Conservation (phyloP, 2,329 filamentous ascomycete species). For the Colletotrichum endophyticum region DNA sequence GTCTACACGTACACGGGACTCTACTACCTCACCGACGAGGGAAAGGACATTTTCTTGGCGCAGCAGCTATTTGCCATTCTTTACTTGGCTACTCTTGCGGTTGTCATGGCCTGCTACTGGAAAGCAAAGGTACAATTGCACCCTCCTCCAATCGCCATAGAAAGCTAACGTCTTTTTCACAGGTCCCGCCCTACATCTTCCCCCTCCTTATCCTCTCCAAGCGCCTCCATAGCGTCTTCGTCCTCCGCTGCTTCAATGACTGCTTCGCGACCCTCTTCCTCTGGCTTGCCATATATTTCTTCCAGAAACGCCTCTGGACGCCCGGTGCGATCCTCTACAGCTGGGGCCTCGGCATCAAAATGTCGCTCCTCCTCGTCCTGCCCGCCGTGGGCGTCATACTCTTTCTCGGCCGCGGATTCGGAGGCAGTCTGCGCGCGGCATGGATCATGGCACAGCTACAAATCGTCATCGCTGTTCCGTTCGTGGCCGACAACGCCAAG, state of each 20-base stretch:
- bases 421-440: slow-evolving; percentile 69
- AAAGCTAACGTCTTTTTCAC: slow-evolving; percentile 1
- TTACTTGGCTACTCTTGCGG: slow-evolving; percentile 75
- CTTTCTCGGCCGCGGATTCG: slow-evolving; percentile 74
- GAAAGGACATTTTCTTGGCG: slow-evolving; percentile 77
- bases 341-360: slow-evolving; percentile 88
- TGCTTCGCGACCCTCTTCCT: slow-evolving; percentile 85
- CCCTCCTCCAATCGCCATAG: not conserved
- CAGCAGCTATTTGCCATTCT: slow-evolving; percentile 83
- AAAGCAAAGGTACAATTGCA: slow-evolving; percentile 63
- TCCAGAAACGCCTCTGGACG: slow-evolving; percentile 78
- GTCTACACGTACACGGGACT: slow-evolving; percentile 88
- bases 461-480: slow-evolving; percentile 69
- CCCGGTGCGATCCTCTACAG: slow-evolving; percentile 76
- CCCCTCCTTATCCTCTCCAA: slow-evolving; percentile 88
- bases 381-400: slow-evolving; percentile 81
- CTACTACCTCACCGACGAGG: slow-evolving; percentile 78
- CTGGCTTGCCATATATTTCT: slow-evolving; percentile 79
- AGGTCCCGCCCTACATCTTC: slow-evolving; percentile 87
- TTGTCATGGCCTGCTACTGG: slow-evolving; percentile 86
- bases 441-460: slow-evolving; percentile 80
- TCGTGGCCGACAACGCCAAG: slow-evolving; percentile 66
- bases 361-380: slow-evolving; percentile 84
- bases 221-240: slow-evolving; percentile 89
- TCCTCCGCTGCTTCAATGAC: slow-evolving; percentile 95